Evolutionary conservation across 163 green algal species (phyloP).

Genomic region (Scenedesmus sp.): DNA sequence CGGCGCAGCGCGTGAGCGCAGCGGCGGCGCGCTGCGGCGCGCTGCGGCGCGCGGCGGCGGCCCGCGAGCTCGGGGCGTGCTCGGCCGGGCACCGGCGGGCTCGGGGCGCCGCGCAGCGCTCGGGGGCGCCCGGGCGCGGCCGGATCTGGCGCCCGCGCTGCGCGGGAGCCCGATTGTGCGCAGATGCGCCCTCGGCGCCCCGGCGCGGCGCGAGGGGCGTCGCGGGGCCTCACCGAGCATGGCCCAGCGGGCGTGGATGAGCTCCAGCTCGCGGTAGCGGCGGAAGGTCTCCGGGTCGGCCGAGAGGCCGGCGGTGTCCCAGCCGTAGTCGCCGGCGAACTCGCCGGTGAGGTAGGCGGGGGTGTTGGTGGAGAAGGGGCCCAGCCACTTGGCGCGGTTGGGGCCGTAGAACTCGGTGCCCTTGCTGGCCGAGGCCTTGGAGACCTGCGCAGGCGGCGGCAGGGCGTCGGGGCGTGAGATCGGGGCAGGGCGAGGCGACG

Average conservation of each 20-base stretch:
- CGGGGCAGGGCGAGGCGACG: too few relatives aligned
- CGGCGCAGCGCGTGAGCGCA: too few relatives aligned
- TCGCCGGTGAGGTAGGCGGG: conserved; percentile 85
- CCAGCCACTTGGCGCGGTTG: conserved; percentile 40
- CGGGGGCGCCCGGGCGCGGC: too few relatives aligned
- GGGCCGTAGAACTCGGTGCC: conserved; percentile 42
- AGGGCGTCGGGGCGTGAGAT: too few relatives aligned
- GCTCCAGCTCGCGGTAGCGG: conserved; percentile 85
- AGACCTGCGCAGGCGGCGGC: background rate
- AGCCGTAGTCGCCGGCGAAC: conserved; percentile 91
- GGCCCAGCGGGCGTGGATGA: conserved; percentile 93
- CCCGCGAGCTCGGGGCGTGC: too few relatives aligned
- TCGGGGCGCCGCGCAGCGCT: too few relatives aligned
- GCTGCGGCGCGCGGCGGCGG: too few relatives aligned
- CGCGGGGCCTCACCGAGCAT: conserved; percentile 82
- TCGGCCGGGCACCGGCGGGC: too few relatives aligned
- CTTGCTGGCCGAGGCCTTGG: conserved; percentile 15
- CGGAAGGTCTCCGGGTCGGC: conserved; percentile 72
- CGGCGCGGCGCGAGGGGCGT: too few relatives aligned
- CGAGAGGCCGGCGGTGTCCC: conserved; percentile 82
- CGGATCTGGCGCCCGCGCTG: background rate
- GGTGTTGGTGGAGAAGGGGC: conserved; percentile 57
- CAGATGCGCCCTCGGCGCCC: background rate
- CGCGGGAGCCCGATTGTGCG: background rate
- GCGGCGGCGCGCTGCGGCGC: too few relatives aligned